A percentile compares a stretch with the other conserved stretches of the same genome.
These are phyloP conservation scores for Phylloporus sp. DNA, from an alignment of 768 basidiomycete genomes.

Conservation along the genomic window DNA sequence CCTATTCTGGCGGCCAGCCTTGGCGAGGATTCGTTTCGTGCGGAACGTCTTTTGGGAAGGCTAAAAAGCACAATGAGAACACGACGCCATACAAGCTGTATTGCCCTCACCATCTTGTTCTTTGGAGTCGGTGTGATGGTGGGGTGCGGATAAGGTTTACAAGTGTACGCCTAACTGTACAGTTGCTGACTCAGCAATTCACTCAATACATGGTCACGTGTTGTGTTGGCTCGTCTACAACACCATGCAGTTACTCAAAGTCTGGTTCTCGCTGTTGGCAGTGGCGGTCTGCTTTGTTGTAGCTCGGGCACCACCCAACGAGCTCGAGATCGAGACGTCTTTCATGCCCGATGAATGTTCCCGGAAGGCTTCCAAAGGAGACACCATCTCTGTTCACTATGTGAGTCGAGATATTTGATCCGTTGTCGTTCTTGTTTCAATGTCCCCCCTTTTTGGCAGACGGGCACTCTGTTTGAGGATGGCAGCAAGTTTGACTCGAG, in stretches of 20 bases:
- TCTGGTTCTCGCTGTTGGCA: slow-evolving; percentile 44
- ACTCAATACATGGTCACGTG: slow-evolving; percentile 5
- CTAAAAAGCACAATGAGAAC: slow-evolving; percentile 40
- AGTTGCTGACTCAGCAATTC: slow-evolving; percentile 36
- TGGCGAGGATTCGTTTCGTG: slow-evolving; percentile 95
- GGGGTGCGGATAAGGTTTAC: slow-evolving; percentile 31
- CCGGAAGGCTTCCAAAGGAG: slow-evolving; percentile 54
- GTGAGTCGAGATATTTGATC: slow-evolving; percentile 38
- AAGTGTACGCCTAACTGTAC: slow-evolving; percentile 32
- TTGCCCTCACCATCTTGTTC: slow-evolving; percentile 48
- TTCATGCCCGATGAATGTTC: slow-evolving; percentile 55
- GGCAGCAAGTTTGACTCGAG: slow-evolving; percentile 92
- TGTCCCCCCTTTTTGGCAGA: slow-evolving; percentile 27
- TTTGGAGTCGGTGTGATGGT: slow-evolving; percentile 32
- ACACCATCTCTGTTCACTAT: slow-evolving; percentile 73
- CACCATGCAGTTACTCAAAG: slow-evolving; percentile 51
- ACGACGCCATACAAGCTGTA: background rate
- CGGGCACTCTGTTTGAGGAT: slow-evolving; percentile 71
- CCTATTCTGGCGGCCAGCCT: slow-evolving; percentile 95
- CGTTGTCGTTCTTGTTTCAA: background rate
- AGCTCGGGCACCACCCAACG: slow-evolving; percentile 41
- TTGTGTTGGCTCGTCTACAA: background rate
- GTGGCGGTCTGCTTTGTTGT: slow-evolving; percentile 47
- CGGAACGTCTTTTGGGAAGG: slow-evolving; percentile 99
- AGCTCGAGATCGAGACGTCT: slow-evolving; percentile 62